Conservation (phyloP, 2,329 filamentous ascomycete species). For the Colletotrichum scovillei region DNA sequence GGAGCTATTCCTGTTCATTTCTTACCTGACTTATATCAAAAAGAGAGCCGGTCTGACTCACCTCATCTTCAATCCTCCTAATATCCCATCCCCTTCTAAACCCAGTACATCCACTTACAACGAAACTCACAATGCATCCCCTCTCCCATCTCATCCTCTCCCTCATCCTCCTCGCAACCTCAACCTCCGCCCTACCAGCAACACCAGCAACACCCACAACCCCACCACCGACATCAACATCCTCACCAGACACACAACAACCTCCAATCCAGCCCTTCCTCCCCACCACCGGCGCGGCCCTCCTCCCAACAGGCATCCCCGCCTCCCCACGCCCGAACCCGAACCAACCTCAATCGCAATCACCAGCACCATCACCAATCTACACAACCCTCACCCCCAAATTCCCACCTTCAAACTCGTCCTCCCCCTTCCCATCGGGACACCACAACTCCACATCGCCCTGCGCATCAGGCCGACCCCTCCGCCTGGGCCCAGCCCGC, state of each 20-base stretch:
- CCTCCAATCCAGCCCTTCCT: conserved; percentile 1
- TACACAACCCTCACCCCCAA: conserved; percentile 17
- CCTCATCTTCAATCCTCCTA: neutral
- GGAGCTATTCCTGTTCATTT: conserved; percentile 4
- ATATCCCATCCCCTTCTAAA: neutral
- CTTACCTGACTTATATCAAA: neutral
- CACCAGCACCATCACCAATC: conserved; percentile 16
- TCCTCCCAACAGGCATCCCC: neutral
- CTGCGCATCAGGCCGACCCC: conserved; percentile 21
- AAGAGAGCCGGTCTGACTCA: neutral
- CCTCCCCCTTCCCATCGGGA: neutral
- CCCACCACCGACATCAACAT: neutral
- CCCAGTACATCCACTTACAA: too few relatives aligned
- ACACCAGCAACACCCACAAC: conserved; percentile 15
- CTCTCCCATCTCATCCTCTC: conserved; percentile 10
- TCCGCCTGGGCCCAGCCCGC: conserved; percentile 27
- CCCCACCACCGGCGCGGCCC: neutral
- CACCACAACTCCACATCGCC: conserved; percentile 5
- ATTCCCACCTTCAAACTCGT: conserved; percentile 21
- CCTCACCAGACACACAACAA: neutral
- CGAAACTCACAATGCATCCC: neutral
- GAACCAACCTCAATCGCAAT: neutral
- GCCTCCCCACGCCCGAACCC: neutral
- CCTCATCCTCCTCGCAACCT: conserved; percentile 25
- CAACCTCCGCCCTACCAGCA: conserved; percentile 17